Evolutionary conservation across 805 yeast genomes (phyloP), one percentile per base, ranked within the genome.

Genomic region (Candida parachauliodes): DNA sequence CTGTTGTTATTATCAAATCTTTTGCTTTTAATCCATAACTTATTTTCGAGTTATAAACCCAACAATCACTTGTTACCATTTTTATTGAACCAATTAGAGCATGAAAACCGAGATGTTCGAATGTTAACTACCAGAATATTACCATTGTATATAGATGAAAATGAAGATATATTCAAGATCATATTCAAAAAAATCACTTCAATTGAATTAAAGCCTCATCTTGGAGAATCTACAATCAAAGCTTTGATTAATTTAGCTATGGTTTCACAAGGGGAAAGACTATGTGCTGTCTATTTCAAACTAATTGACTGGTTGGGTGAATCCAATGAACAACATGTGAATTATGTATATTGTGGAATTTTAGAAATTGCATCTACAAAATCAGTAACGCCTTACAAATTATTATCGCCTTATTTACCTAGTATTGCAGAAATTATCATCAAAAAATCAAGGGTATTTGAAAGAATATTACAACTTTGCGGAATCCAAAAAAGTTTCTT

Each of bases 331-430:
- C 83, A 81, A 48, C 79, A 78, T 44, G 74, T 80, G 1, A 77
- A 86, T 47, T 64, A 84, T 47, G 88, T 88, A 0, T 78, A 79
- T 45, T 81, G 80, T 50, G 76, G 78, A 39, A 60, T 91, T 3
- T 61, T 76, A 16, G 60, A 70, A 23, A 70, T 84, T 9, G 82
- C 96, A 0, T 49, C 61, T 12, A 65, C 76, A 1, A 75, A 76
- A 46, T 59, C 67, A 1, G 61, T 75, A 24, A 77, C 95, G 0
- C 81, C 95, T 0, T 88, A 91, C 76, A 86, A 83, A 53, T 59
- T 91, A 10, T 63, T 88, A 15, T 77, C 85, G 6, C 95, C 96
- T 0, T 85, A 77, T 43, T 71, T 93, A 49, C 88, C 91, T 2
- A 74, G 81, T 24, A 67, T 88, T 6, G 74, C 89, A 26, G 74